Evolutionary conservation across 257 asterid species (phyloP).

Genomic region (Capsicum baccatum): DNA sequence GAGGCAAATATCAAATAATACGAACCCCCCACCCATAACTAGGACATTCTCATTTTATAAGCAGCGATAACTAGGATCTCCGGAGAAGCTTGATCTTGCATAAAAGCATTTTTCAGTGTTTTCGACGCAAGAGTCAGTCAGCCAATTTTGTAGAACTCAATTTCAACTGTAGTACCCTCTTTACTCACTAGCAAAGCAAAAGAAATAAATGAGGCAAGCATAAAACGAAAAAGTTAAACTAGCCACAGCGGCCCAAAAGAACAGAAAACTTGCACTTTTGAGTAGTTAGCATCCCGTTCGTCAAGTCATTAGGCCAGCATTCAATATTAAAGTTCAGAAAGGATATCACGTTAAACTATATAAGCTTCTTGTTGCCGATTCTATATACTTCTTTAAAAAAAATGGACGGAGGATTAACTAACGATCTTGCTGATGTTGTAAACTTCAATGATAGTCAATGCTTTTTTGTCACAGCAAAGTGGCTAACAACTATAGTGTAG

Average conservation of each 20-base stretch:
- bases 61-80: background rate
- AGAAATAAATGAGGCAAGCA: conserved; percentile 4
- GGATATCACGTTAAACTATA: background rate
- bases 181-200: background rate
- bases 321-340: background rate
- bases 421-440: background rate
- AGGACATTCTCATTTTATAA: background rate
- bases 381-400: background rate
- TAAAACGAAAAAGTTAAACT: background rate
- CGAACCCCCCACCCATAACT: background rate
- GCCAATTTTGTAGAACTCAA: background rate
- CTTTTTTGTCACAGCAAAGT: background rate
- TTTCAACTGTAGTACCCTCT: background rate
- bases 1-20: background rate
- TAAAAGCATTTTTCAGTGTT: background rate
- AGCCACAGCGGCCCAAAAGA: background rate
- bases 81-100: conserved; percentile 16
- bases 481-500: background rate
- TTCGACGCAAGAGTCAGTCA: background rate
- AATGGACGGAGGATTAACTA: background rate
- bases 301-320: background rate
- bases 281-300: conserved; percentile 15
- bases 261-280: background rate
- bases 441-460: background rate
- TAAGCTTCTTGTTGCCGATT: background rate